Conservation (phyloP, 2,329 filamentous ascomycete genomes). For the Alternaria tenuissima region DNA sequence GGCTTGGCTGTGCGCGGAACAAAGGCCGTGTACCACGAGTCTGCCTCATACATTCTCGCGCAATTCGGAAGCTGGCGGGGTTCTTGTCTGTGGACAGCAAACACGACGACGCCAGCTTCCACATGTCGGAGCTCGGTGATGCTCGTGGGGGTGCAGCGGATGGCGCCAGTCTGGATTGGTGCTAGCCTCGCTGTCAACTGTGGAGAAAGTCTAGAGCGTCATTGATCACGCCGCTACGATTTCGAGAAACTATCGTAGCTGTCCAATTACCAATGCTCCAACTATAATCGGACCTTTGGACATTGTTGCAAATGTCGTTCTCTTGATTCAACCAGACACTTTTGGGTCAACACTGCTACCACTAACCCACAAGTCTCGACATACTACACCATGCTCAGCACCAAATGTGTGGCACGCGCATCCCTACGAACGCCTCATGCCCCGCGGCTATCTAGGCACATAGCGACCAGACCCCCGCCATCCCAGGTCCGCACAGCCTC, state of each 20-base stretch:
- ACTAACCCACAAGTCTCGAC: background rate
- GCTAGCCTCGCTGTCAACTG: constrained; percentile 1
- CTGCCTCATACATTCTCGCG: constrained; percentile 72
- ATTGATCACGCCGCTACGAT: constrained; percentile 19
- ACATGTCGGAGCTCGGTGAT: constrained; percentile 17
- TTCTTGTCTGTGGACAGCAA: constrained; percentile 5
- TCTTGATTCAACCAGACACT: constrained; percentile 18
- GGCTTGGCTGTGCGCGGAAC: constrained; percentile 67
- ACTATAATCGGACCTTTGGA: constrained; percentile 12
- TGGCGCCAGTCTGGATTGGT: background rate
- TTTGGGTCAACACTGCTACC: constrained; percentile 7
- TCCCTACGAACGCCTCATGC: constrained; percentile 33
- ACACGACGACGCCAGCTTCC: constrained; percentile 9
- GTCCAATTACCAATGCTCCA: constrained; percentile 21
- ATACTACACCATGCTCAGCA: constrained; percentile 41
- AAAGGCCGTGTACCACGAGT: constrained; percentile 80
- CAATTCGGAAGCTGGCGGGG: background rate
- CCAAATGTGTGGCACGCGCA: constrained; percentile 42
- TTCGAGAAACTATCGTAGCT: constrained; percentile 19
- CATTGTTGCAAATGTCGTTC: constrained; percentile 20
- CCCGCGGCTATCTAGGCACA: constrained; percentile 37
- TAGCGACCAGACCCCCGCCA: constrained; percentile 29
- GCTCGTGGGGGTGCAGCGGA: constrained; percentile 6
- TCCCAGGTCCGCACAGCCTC: constrained; percentile 36
- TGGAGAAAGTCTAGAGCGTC: constrained; percentile 21